Evolutionary conservation across 441 rosid species (phyloP), one percentile per base, ranked within the genome.

Genomic region (Erodium texanum): DNA sequence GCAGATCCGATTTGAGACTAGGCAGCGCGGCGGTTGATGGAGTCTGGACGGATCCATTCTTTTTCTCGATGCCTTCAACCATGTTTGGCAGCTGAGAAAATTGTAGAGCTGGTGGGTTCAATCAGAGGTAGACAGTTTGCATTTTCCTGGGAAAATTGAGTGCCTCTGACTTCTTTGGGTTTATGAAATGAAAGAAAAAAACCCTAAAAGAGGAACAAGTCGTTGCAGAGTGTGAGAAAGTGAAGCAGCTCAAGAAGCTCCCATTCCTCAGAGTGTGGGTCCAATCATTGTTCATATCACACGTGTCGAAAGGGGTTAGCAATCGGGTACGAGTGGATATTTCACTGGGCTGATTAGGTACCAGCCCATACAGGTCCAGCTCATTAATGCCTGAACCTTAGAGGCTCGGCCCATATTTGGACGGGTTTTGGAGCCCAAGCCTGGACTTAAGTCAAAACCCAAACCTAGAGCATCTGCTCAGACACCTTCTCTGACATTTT

Each of bases 1-100:
- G 71, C 72, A 86, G 92, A 88, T 88, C 96, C 78, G 90, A 64
- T 4, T 23, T 68, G 2, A 68, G 63, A 11, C 62, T 61, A 61
- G 61, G 19, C n/a, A 38, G 11, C 11, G 45, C 8, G 45, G 11
- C 11, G 11, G 45, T 7, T 0, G 45, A 38, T 38, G 45, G 45
- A 0, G 63, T 9, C 2, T 34, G 43, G 19, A 54, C 32, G 29
- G 82, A 23, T 78, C 74, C 73, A 22, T 73, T 27, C 76, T 77
- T 70, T 7, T 52, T 52, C 7, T 52, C 59, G 59, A 16, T 52
- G 59, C 19, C 59, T 52, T 52, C 83, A 3, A 43, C 80, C 84
- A 81, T 81, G 58, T 18, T 70, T 24, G 59, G 59, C 10, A 7
- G 59, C 7, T 8, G 29, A 38, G 67, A 38, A 65, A 36, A 29